These are phyloP conservation scores for Trichoderma erinaceum DNA, from an alignment of 495 filamentous ascomycete genomes.

Conservation along the genomic window DNA sequence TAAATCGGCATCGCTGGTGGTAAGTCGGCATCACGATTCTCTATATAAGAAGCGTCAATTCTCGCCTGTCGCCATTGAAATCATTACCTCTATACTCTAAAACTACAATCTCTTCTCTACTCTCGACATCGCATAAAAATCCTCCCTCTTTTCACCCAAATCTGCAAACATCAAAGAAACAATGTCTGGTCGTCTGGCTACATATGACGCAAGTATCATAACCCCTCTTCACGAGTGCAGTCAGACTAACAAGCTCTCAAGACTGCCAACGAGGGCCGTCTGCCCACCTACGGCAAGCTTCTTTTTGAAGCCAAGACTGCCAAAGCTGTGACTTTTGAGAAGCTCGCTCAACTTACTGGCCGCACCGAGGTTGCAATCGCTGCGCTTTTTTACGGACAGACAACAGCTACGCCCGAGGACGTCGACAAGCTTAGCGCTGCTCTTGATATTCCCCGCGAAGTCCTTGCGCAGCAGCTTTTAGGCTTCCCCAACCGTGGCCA, in stretches of 20 bases:
- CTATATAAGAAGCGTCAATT: too few species aligned
- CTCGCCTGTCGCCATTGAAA: too few species aligned
- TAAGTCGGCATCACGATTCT: too few species aligned
- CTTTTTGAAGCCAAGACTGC: slow-evolving; percentile 82
- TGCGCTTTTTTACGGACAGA: slow-evolving; percentile 92
- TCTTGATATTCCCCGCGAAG: slow-evolving; percentile 54
- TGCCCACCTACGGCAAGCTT: slow-evolving; percentile 62
- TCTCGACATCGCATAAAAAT: too few species aligned
- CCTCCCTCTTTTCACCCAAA: too few species aligned
- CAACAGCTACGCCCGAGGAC: slow-evolving; percentile 72
- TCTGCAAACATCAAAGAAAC: too few species aligned
- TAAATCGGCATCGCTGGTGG: too few species aligned
- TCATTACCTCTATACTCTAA: too few species aligned
- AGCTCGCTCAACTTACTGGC: slow-evolving; percentile 67
- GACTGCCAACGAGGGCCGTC: slow-evolving; percentile 39
- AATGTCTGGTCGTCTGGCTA: too few species aligned
- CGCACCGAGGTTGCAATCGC: slow-evolving; percentile 87
- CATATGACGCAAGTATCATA: too few species aligned
- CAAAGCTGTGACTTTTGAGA: slow-evolving; percentile 71
- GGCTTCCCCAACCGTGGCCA: slow-evolving; percentile 78
- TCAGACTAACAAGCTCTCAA: slow-evolving; percentile 17
- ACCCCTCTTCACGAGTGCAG: too few species aligned
- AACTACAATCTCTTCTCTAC: too few species aligned
- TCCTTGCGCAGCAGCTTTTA: slow-evolving; percentile 55
- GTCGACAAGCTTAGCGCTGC: slow-evolving; percentile 62